phyloP scores from a whole-genome alignment of 2,329 filamentous ascomycete genomes.

The Penicillium sp. region DNA sequence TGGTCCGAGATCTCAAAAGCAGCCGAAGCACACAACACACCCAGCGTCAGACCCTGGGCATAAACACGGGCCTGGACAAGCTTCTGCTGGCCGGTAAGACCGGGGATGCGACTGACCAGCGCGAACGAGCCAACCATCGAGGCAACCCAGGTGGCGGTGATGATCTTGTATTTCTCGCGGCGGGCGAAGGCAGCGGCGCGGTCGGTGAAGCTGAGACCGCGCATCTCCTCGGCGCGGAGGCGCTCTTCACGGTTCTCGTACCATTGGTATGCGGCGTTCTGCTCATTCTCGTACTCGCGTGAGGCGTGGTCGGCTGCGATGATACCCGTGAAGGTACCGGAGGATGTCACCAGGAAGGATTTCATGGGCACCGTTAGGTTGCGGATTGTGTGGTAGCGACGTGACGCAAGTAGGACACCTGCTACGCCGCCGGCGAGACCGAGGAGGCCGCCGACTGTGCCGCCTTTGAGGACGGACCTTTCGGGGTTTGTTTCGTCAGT shows the following conservation, averaged over 20 bases:
- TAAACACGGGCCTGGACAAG: slow-evolving; percentile 93
- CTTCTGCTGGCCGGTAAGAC: slow-evolving; percentile 75
- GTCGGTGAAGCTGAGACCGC: slow-evolving; percentile 56
- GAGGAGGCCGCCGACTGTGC: slow-evolving; percentile 66
- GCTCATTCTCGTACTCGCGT: slow-evolving; percentile 66
- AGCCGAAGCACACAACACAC: slow-evolving; percentile 76
- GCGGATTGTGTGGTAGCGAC: slow-evolving; percentile 74
- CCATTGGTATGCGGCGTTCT: slow-evolving; percentile 67
- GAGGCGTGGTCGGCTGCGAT: slow-evolving; percentile 75
- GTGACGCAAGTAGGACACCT: slow-evolving; percentile 65
- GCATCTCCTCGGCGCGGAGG: slow-evolving; percentile 52
- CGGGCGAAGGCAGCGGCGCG: slow-evolving; percentile 69
- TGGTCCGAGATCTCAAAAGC: slow-evolving; percentile 80
- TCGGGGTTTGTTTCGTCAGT: slow-evolving; percentile 10
- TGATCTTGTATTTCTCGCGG: slow-evolving; percentile 81
- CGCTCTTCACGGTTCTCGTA: slow-evolving; percentile 60
- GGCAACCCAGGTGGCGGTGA: slow-evolving; percentile 76
- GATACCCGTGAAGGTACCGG: slow-evolving; percentile 82
- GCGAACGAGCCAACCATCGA: slow-evolving; percentile 73
- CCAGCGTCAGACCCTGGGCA: slow-evolving; percentile 83
- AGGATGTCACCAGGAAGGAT: slow-evolving; percentile 80
- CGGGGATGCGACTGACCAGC: slow-evolving; percentile 73
- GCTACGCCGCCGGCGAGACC: slow-evolving; percentile 66
- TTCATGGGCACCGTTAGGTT: slow-evolving; percentile 84
- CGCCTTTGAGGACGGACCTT: slow-evolving; percentile 73